Conservation (phyloP, 2,329 filamentous ascomycete genomes). For the Chrysoporthe deuterocubensis region DNA sequence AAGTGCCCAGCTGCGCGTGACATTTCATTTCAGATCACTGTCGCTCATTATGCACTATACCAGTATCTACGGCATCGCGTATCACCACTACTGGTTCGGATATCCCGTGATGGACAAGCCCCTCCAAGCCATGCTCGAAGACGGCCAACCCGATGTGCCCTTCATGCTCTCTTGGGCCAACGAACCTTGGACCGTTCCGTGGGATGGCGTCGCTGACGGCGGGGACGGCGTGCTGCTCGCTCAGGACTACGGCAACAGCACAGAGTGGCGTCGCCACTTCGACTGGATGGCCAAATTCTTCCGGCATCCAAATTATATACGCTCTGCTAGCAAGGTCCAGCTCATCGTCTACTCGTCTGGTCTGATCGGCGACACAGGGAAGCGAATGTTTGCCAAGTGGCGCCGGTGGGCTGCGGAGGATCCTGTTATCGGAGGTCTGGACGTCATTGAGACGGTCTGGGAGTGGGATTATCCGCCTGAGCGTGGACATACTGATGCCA, state of each 20-base stretch:
- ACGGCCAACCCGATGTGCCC: constrained; percentile 21
- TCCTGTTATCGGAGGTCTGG: constrained; percentile 17
- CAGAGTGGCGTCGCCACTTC: constrained; percentile 24
- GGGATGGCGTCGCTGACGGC: constrained; percentile 21
- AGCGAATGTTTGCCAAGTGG: constrained; percentile 32
- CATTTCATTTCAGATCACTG: background rate
- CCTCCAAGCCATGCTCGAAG: constrained; percentile 17
- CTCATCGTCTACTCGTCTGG: constrained; percentile 25
- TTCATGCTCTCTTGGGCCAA: constrained; percentile 29
- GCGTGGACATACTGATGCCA: background rate
- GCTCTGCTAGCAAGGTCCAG: constrained; percentile 23
- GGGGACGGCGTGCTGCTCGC: constrained; percentile 13
- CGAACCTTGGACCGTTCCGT: constrained; percentile 24
- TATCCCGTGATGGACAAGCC: constrained; percentile 26
- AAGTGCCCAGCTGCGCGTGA: background rate
- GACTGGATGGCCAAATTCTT: constrained; percentile 26
- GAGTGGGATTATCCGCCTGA: constrained; percentile 4
- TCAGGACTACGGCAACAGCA: constrained; percentile 23
- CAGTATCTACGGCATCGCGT: constrained; percentile 19
- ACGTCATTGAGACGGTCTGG: constrained; percentile 24
- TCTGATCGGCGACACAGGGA: constrained; percentile 33
- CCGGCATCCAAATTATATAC: constrained; percentile 25
- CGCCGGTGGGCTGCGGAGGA: constrained; percentile 25
- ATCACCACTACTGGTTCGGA: constrained; percentile 28
- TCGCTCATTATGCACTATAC: background rate